Evolutionary conservation across 768 basidiomycete species (phyloP).

Genomic region (Serendipita indica): DNA sequence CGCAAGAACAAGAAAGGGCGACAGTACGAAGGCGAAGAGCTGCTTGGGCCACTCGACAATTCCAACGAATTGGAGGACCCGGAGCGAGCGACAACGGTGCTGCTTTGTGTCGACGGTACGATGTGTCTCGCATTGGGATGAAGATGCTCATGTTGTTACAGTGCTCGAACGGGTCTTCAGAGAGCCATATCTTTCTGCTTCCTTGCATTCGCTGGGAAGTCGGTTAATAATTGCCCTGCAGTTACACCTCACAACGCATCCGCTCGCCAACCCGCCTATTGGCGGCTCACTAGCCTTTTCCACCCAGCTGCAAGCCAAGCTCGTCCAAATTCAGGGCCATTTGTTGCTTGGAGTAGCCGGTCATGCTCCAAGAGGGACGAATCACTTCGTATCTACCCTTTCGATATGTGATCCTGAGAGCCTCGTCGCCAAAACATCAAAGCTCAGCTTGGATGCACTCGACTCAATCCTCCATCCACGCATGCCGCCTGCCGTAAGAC

Average conservation of each 20-base stretch:
- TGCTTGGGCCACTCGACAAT: conserved; percentile 37
- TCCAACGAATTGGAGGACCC: conserved; percentile 32
- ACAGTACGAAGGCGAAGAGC: conserved; percentile 61
- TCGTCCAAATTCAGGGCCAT: background rate
- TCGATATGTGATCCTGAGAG: background rate
- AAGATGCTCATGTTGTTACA: conserved; percentile 20
- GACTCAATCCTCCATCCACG: background rate
- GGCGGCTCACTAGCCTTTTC: background rate
- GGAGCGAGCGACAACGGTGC: conserved; percentile 37
- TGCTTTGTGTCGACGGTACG: conserved; percentile 46
- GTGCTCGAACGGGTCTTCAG: conserved; percentile 36
- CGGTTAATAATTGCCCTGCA: conserved; percentile 41
- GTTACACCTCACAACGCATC: background rate
- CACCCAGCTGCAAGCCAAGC: background rate
- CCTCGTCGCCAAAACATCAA: background rate
- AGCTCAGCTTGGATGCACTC: background rate
- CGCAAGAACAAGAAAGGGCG: conserved; percentile 44
- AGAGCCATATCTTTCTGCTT: conserved; percentile 35
- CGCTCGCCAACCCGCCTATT: background rate
- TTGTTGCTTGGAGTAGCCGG: background rate
- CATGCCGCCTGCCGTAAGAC: background rate
- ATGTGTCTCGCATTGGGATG: background rate
- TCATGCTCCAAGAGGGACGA: background rate
- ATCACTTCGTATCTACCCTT: background rate
- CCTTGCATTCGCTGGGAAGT: conserved; percentile 42